Evolutionary conservation across 2,329 filamentous ascomycete species (phyloP), one percentile per base, ranked within the genome.

Genomic region (Cercospora citrullina): DNA sequence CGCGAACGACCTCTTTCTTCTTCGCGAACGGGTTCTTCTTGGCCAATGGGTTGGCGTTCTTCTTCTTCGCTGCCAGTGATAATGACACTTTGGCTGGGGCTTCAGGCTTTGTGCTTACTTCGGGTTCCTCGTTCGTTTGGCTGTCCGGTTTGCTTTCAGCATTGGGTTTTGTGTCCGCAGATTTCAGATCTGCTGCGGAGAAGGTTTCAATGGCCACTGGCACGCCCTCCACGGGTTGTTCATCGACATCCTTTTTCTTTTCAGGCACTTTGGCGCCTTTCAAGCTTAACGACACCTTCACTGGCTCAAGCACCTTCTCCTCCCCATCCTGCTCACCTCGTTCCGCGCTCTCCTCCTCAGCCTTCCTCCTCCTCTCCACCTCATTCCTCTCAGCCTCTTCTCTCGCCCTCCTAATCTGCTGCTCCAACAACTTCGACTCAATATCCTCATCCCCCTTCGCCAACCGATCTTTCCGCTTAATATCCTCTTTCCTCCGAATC

Each of bases 391-490:
- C 93, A 66, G 66, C 71, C 30, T 87, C 86, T 69, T 85, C 86
- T 74, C 88, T 85, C 2, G 94, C 94, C 67, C 91, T 84, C 78
- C 88, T 87, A 60, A 98, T 91, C 84, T 98, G 95, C 76, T 92
- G 91, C 74, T 87, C 86, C 55, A 99, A 89, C 82, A 94, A 84
- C 76, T 87, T 88, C 80, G 94, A 90, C 80, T 98, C 94, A 60
- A 93, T 82, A 80, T 96, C 92, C 78, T 98, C 94, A 73, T 97
- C 94, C 2, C 93, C 93, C 73, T 91, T 92, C 75, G 97, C 94
- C 79, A 94, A 89, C 65, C 91, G 87, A 79, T 97, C 94, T 79
- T 93, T 94, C 77, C 90, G 89, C 72, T 90, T 84, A 60, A 97
- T 84, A 28, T 92, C 92, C 72, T 97, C 94, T 70, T 92, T 88